These are phyloP conservation scores for Aspergillus nidulans DNA, from an alignment of 495 filamentous ascomycete genomes.

Conservation along the genomic window DNA sequence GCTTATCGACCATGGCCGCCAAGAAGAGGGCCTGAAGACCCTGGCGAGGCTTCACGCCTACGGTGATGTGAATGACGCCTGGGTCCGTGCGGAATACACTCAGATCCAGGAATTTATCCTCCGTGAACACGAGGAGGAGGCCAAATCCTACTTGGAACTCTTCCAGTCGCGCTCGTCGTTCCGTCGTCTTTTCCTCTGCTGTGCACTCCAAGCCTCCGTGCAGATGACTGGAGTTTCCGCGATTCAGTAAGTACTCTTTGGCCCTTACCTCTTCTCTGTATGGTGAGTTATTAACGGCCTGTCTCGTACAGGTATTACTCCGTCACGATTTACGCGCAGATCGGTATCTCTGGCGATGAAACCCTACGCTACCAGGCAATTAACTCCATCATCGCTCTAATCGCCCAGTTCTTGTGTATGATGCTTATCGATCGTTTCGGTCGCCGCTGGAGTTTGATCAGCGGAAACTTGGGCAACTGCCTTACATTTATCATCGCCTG, in stretches of 20 bases:
- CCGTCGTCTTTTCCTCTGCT: constrained; percentile 64
- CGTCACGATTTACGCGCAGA: constrained; percentile 61
- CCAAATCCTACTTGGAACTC: constrained; percentile 63
- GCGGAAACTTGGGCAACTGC: constrained; percentile 61
- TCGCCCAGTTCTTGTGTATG: constrained; percentile 64
- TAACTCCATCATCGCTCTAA: constrained; percentile 60
- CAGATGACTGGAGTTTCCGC: constrained; percentile 73
- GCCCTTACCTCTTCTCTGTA: background rate
- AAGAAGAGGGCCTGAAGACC: constrained; percentile 47
- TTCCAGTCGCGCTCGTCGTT: constrained; percentile 62
- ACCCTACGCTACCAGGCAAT: constrained; percentile 70
- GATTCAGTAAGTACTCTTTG: constrained; percentile 47
- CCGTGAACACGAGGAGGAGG: constrained; percentile 55
- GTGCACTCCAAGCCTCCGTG: constrained; percentile 60
- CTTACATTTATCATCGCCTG: constrained; percentile 50
- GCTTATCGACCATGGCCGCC: constrained; percentile 45
- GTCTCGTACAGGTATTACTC: constrained; percentile 53
- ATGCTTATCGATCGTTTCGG: constrained; percentile 63
- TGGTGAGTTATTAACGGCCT: background rate
- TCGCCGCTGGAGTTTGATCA: constrained; percentile 60
- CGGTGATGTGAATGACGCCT: constrained; percentile 39
- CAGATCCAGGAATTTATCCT: constrained; percentile 40
- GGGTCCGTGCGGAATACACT: constrained; percentile 41
- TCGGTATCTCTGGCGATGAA: constrained; percentile 59
- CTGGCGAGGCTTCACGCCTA: constrained; percentile 48